Evolutionary conservation across 176 grass and related monocot genomes (phyloP), one percentile per base, ranked within the genome.

Genomic region (Cenchrus purpureus): DNA sequence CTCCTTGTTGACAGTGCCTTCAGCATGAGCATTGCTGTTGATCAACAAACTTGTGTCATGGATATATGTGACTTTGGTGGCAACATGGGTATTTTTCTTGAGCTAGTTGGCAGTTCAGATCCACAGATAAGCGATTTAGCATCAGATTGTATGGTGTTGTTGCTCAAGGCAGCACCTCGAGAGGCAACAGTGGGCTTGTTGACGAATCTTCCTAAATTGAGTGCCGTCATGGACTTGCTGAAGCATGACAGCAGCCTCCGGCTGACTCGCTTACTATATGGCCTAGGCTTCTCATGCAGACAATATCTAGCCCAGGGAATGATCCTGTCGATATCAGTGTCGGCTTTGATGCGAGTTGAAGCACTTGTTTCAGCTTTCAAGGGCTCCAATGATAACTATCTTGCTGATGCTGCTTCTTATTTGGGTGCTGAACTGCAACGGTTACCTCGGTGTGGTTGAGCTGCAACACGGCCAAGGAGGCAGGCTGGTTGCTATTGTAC

Each of bases 251-350:
- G 32, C 76, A 62, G 51, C 72, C 61, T 91, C 80, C 61, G 59
- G 70, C 74, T 96, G 75, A 65, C 86, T 87, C 91, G 93, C 59
- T 84, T 99, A 66, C 77, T 99, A 58, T 99, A 99, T 73, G 75
- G 74, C n/a, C 90, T 96, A 67, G 91, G 88, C 76, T 96, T 96
- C 81, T 90, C 91, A 63, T 94, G 93, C 61, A 91, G 89, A 82
- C 97, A 99, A 49, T 99, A 94, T 72, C 74, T 99, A 65, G 82
- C 93, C 44, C 93, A 99, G 65, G 97, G 89, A 84, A 90, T 99
- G 93, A 99, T 96, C 44, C 63, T 99, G 54, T 99, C 97, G 32
- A 94, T 99, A 89, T 89, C 93, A 44, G 61, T 88, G 32, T 56
- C 88, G n/a, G 91, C 86, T 78, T 70, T 99, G 75, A 87, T 84